Conservation (phyloP, 1,139 yeast genomes). For the Candida sanyaensis region DNA sequence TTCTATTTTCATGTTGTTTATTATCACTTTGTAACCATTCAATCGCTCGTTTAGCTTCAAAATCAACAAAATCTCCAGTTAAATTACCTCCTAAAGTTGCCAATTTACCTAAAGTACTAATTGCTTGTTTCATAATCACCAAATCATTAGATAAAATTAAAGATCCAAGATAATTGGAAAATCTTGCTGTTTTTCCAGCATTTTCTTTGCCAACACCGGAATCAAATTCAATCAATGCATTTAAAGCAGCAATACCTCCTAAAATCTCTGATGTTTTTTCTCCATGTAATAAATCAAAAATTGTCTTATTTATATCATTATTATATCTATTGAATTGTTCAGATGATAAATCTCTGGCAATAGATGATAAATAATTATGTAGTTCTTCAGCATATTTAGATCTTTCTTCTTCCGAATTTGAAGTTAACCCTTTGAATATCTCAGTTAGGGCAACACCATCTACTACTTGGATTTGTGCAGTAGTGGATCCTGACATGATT, state of each 20-base stretch:
- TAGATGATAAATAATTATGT: slow-evolving; percentile 63
- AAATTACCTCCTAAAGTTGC: slow-evolving; percentile 89
- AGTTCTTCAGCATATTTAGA: slow-evolving; percentile 65
- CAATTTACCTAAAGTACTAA: slow-evolving; percentile 80
- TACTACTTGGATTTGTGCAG: slow-evolving; percentile 34
- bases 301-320: slow-evolving; percentile 83
- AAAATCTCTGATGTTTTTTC: slow-evolving; percentile 70
- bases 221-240: slow-evolving; percentile 80
- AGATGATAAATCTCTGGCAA: slow-evolving; percentile 72
- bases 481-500: slow-evolving; percentile 27
- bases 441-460: slow-evolving; percentile 56
- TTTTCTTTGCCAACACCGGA: slow-evolving; percentile 67
- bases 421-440: slow-evolving; percentile 55
- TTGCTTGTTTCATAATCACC: slow-evolving; percentile 84
- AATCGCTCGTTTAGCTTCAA: slow-evolving; percentile 83
- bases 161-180: slow-evolving; percentile 83
- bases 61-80: slow-evolving; percentile 91
- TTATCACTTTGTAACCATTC: slow-evolving; percentile 87
- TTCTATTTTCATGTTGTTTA: slow-evolving; percentile 72
- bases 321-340: slow-evolving; percentile 82
- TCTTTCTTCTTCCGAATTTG: slow-evolving; percentile 53
- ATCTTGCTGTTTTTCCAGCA: slow-evolving; percentile 86
- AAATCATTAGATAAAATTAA: slow-evolving; percentile 81
- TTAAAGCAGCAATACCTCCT: slow-evolving; percentile 92
- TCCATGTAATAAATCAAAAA: slow-evolving; percentile 82